phyloP scores from a whole-genome alignment of 176 grass and related monocot genomes.

The Phoenix dactylifera region DNA sequence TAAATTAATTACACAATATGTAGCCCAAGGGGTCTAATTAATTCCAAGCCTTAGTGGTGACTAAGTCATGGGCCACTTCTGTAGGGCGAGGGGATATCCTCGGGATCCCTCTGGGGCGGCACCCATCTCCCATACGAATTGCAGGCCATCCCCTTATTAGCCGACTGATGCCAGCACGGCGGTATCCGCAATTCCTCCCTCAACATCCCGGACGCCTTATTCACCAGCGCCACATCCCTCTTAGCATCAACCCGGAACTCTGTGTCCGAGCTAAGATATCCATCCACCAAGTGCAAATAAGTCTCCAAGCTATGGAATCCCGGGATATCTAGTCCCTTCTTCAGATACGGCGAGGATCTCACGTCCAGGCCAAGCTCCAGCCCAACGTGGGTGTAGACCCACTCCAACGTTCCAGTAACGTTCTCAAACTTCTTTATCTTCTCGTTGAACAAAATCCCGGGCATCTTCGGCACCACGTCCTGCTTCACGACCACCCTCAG shows the following conservation, averaged over 20 bases:
- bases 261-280: slow-evolving; percentile 5
- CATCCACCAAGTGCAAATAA: slow-evolving; percentile 41
- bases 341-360: slow-evolving; percentile 26
- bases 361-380: slow-evolving; percentile 26
- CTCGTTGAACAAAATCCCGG: slow-evolving; percentile 30
- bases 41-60: no score
- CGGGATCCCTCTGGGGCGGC: slow-evolving; percentile 16
- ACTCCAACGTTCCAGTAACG: slow-evolving; percentile 20
- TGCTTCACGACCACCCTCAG: slow-evolving; percentile 29
- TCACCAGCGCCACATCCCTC: slow-evolving; percentile 34
- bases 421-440: slow-evolving; percentile 24
- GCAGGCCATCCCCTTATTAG: slow-evolving; percentile 24
- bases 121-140: slow-evolving; percentile 21
- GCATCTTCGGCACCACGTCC: slow-evolving; percentile 35
- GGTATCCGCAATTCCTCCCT: slow-evolving; percentile 23
- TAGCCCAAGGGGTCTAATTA: no score
- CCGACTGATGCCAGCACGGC: slow-evolving; percentile 14
- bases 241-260: slow-evolving; percentile 13
- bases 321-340: slow-evolving; percentile 16
- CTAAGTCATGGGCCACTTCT: not conserved
- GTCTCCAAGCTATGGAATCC: slow-evolving; percentile 37
- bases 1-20: no score
- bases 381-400: slow-evolving; percentile 29
- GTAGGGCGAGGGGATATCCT: slow-evolving; percentile 23
- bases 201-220: slow-evolving; percentile 37